Evolutionary conservation across 2,329 filamentous ascomycete genomes (phyloP).

Genomic region (Hymenotorrendiella dingleyae): DNA sequence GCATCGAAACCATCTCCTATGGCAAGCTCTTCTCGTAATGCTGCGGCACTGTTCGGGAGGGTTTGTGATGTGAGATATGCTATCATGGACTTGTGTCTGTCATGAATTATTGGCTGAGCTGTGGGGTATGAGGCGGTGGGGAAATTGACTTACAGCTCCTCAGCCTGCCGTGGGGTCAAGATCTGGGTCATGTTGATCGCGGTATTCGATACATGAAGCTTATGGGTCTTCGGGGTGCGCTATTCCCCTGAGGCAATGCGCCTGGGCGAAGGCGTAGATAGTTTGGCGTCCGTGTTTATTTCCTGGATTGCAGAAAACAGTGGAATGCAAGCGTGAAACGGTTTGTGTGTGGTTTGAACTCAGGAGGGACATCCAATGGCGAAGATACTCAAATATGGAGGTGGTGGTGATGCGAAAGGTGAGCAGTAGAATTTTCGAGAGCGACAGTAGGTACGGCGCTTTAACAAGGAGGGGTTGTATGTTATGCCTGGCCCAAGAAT

Average conservation of each 20-base stretch:
- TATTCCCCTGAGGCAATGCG: slow-evolving; percentile 18
- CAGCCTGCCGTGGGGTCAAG: slow-evolving; percentile 73
- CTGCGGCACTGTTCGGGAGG: slow-evolving; percentile 61
- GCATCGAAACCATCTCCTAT: slow-evolving; percentile 68
- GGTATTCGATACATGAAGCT: slow-evolving; percentile 25
- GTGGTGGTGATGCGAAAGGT: neutral
- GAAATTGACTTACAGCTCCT: slow-evolving; percentile 67
- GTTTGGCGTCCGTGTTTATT: slow-evolving; percentile 9
- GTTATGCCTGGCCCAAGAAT: too few relatives aligned
- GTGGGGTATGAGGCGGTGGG: slow-evolving; percentile 5
- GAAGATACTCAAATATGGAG: neutral
- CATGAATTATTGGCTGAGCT: slow-evolving; percentile 19
- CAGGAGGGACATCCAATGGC: neutral
- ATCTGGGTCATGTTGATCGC: slow-evolving; percentile 60
- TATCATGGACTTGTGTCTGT: slow-evolving; percentile 87
- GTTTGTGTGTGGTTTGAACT: slow-evolving; percentile 1
- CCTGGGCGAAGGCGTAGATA: slow-evolving; percentile 10
- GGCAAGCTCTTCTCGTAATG: slow-evolving; percentile 70
- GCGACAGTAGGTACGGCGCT: too few relatives aligned
- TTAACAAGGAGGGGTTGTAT: too few relatives aligned
- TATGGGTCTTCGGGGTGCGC: slow-evolving; percentile 6
- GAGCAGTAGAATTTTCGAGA: slow-evolving; percentile 2
- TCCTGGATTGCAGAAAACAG: neutral
- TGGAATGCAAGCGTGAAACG: neutral
- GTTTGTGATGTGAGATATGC: slow-evolving; percentile 76